These are phyloP conservation scores for Tanozyma kutaoensis DNA, from an alignment of 805 yeast species.

Conservation along the genomic window DNA sequence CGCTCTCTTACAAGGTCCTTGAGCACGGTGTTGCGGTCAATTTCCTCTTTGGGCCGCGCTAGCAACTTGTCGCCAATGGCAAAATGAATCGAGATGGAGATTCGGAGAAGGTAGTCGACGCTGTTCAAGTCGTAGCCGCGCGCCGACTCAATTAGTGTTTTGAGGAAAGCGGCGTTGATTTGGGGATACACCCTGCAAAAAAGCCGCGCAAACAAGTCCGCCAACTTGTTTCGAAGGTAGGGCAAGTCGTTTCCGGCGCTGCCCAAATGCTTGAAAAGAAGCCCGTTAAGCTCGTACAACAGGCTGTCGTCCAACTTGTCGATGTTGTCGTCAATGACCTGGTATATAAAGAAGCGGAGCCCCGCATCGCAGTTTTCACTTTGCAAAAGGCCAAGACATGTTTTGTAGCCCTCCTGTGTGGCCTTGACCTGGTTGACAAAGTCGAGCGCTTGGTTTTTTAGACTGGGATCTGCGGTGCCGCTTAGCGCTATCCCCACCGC, in stretches of 20 bases:
- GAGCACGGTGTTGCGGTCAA: conserved; percentile 53
- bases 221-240: conserved; percentile 23
- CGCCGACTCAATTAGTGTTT: conserved; percentile 12
- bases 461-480: too few relatives aligned
- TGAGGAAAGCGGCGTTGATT: conserved; percentile 18
- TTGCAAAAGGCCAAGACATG: conserved; percentile 34
- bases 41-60: conserved; percentile 46
- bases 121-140: conserved; percentile 7
- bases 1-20: conserved; percentile 73
- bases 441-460: conserved; percentile 29
- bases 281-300: conserved; percentile 29
- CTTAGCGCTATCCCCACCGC: conserved; percentile 78
- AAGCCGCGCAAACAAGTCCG: conserved; percentile 18
- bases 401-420: conserved; percentile 41
- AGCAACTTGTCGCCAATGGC: conserved; percentile 92
- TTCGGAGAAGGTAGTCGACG: conserved; percentile 62
- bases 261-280: conserved; percentile 38
- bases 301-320: conserved; percentile 32
- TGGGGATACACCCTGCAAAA: conserved; percentile 22
- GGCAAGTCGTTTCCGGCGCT: conserved; percentile 35
- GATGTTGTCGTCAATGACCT: conserved; percentile 51
- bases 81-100: conserved; percentile 64
- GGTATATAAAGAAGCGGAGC: conserved; percentile 54
- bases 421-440: conserved; percentile 41
- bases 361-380: conserved; percentile 35